Evolutionary conservation across 805 yeast genomes (phyloP), one percentile per base, ranked within the genome.

Genomic region (Candida gorgasii): DNA sequence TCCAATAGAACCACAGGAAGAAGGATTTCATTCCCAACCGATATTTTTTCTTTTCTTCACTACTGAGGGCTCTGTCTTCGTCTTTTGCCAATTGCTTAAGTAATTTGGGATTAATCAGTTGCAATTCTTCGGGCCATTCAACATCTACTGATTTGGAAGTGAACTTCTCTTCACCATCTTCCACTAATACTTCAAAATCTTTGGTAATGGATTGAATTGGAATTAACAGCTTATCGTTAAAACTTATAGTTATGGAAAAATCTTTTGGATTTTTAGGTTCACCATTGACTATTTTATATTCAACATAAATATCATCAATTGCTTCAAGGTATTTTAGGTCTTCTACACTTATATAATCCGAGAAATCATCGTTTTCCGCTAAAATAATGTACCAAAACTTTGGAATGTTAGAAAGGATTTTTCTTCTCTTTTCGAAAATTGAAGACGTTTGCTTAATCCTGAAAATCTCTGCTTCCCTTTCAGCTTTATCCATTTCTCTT

Each of bases 311-410:
- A 47, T 86, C 86, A 24, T 63, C 67, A 43, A 90, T 75, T 36
- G 63, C 61, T 54, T 89, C 97, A 36, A 89, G 59, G 52, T 77
- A 84, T 58, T 82, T 82, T 65, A 82, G 79, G 62, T 90, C 97
- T 28, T 84, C 86, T 1, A 84, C 79, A 22, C 80, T 74, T 14
- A 90, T 69, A 59, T 78, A 88, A 48, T 89, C 96, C 12, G 86
- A 84, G 57, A 92, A 86, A 50, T 87, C 96, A 39, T 86, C 84
- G 54, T 85, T 85, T 56, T 86, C 88, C 2, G 90, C 89, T 8
- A 92, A 63, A 0, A 86, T 96, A 40, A 84, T 77, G 54, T 86
- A 84, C 98, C 98, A 92, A 61, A 92, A 89, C 49, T 78, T 78
- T 1, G 90, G 89, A 32, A 89, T 76, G 3, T 70, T 59, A 4